Percentiles rank a stretch among this genome's conserved stretches.
Evolutionary conservation across 257 asterid species (phyloP).

Genomic region (Fraxinus americana): DNA sequence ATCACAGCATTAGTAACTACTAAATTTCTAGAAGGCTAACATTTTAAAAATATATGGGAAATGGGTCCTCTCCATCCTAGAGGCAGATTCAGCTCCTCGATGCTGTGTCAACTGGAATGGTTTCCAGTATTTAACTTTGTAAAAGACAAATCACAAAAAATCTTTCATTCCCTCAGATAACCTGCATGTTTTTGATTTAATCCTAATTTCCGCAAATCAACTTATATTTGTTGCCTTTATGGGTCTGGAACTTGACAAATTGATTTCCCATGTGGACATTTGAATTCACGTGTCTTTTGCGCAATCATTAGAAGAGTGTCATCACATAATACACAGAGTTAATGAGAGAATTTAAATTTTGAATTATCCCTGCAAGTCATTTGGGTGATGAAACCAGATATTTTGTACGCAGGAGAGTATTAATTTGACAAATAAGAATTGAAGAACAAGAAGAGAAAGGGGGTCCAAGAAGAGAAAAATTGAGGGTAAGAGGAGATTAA

Average conservation of each 20-base stretch:
- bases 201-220: neutral
- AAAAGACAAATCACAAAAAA: neutral
- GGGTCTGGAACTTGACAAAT: neutral
- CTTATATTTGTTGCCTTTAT: neutral
- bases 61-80: neutral
- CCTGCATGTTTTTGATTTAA: neutral
- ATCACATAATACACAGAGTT: neutral
- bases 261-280: neutral
- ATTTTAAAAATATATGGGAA: neutral
- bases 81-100: neutral
- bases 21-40: neutral
- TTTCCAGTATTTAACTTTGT: neutral
- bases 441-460: no score
- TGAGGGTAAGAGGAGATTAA: no score
- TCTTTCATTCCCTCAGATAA: neutral
- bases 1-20: neutral
- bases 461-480: no score
- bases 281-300: neutral
- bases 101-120: neutral
- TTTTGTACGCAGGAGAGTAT: no score
- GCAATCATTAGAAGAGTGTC: neutral
- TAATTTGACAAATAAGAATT: no score
- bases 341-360: no score
- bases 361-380: neutral
- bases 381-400: no score